Evolutionary conservation across 139 green algal species (phyloP).

Genomic region (Picochlorum sp.): DNA sequence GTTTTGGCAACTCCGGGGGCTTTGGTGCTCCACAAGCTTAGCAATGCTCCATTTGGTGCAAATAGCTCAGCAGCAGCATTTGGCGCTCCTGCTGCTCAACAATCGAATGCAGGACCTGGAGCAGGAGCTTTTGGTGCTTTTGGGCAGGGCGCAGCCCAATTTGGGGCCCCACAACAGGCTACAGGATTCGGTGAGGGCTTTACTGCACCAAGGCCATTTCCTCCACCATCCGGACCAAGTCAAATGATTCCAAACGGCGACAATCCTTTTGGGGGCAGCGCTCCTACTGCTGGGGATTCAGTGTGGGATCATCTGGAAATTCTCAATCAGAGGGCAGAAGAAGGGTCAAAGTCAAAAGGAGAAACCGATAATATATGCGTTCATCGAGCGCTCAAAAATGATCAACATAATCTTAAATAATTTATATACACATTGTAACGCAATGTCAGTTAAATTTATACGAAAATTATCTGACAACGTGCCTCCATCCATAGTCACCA

Average conservation of each 20-base stretch:
- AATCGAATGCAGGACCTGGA: background rate
- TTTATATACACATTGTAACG: too few relatives aligned
- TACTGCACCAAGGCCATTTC: background rate
- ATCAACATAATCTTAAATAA: too few relatives aligned
- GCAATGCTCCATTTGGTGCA: conserved; percentile 3
- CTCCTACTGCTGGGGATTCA: conserved; percentile 20
- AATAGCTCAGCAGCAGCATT: background rate
- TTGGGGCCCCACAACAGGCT: conserved; percentile 1
- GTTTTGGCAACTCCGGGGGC: conserved; percentile 6
- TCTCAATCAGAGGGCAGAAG: conserved; percentile 27
- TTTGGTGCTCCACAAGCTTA: background rate
- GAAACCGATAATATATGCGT: background rate
- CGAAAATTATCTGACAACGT: background rate
- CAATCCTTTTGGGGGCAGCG: conserved; percentile 15
- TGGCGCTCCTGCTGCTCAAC: conserved; percentile 1
- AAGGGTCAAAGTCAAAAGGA: conserved; percentile 26
- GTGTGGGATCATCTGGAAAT: conserved; percentile 17
- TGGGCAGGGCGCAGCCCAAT: too few relatives aligned
- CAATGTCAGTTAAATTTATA: too few relatives aligned
- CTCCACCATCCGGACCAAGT: background rate
- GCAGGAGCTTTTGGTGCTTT: too few relatives aligned
- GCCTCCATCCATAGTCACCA: background rate
- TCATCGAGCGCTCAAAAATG: too few relatives aligned
- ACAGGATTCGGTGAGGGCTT: conserved; percentile 7
- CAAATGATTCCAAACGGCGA: conserved; percentile 27